These are phyloP conservation scores for Elaeis guineensis DNA, from an alignment of 176 grass and related monocot species.

Conservation along the genomic window DNA sequence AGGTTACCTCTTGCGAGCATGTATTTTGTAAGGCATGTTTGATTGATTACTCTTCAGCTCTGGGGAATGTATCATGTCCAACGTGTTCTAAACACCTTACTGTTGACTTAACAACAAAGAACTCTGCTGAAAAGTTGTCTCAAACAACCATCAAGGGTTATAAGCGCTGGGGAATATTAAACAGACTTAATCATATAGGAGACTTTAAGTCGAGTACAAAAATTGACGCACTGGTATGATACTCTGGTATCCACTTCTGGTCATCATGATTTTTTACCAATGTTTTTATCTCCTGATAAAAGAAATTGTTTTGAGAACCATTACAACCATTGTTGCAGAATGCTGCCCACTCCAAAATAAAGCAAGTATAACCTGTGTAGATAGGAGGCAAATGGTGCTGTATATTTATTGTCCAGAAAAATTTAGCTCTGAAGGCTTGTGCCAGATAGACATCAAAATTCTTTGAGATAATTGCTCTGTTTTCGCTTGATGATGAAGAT, in stretches of 20 bases:
- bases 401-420: too few species aligned
- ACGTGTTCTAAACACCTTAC: slow-evolving; percentile 76
- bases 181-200: slow-evolving; percentile 45
- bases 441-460: too few species aligned
- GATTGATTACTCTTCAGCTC: slow-evolving; percentile 59
- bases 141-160: slow-evolving; percentile 32
- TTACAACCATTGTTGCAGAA: too few species aligned
- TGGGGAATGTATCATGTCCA: slow-evolving; percentile 62
- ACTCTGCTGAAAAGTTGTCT: slow-evolving; percentile 28
- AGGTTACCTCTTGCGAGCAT: slow-evolving; percentile 91
- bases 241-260: not conserved
- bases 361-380: too few species aligned
- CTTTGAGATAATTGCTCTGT: too few species aligned
- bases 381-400: too few species aligned
- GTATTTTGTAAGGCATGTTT: slow-evolving; percentile 85
- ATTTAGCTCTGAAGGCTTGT: too few species aligned
- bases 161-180: slow-evolving; percentile 73
- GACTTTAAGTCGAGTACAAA: slow-evolving; percentile 88
- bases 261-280: too few species aligned
- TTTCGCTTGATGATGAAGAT: too few species aligned
- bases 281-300: too few species aligned
- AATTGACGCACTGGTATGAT: slow-evolving; percentile 90
- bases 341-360: too few species aligned
- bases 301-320: too few species aligned
- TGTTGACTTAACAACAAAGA: slow-evolving; percentile 55